phyloP scores from a whole-genome alignment of 371 early-diverging fungal genomes.

The Mucor circinelloides region DNA sequence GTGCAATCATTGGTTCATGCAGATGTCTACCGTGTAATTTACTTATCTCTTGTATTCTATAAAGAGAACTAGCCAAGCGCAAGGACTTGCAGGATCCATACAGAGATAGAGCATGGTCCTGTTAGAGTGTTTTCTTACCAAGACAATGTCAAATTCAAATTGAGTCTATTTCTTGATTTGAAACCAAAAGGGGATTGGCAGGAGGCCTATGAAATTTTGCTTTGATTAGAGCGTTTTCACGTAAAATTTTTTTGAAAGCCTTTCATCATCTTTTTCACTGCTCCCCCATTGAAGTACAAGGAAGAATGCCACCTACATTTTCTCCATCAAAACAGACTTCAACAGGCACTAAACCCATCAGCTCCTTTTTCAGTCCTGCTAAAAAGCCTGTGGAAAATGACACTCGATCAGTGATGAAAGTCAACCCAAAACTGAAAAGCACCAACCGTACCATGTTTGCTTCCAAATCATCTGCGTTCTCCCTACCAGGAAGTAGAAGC shows the following conservation, averaged over 20 bases:
- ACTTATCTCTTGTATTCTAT: too few relatives aligned
- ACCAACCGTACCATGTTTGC: not conserved
- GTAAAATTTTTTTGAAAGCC: not conserved
- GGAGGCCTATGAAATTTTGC: not conserved
- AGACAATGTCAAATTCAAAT: not conserved
- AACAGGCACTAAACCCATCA: not conserved
- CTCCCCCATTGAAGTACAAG: too few relatives aligned
- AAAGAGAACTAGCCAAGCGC: not conserved
- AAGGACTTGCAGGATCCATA: not conserved
- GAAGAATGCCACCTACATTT: not conserved
- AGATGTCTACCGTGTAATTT: too few relatives aligned
- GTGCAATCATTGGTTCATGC: too few relatives aligned
- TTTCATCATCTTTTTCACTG: not conserved
- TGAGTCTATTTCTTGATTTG: not conserved
- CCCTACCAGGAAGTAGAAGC: not conserved
- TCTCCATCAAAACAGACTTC: not conserved
- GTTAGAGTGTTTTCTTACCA: not conserved
- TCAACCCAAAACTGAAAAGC: conserved; percentile 9
- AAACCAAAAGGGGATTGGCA: not conserved
- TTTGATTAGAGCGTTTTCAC: not conserved
- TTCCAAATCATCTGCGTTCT: not conserved
- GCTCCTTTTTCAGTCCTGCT: conserved; percentile 14
- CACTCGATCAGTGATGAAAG: not conserved
- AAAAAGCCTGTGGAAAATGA: not conserved
- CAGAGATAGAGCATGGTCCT: not conserved